phyloP scores from a whole-genome alignment of 306 rosid genomes.

The Begonia peltatifolia region DNA sequence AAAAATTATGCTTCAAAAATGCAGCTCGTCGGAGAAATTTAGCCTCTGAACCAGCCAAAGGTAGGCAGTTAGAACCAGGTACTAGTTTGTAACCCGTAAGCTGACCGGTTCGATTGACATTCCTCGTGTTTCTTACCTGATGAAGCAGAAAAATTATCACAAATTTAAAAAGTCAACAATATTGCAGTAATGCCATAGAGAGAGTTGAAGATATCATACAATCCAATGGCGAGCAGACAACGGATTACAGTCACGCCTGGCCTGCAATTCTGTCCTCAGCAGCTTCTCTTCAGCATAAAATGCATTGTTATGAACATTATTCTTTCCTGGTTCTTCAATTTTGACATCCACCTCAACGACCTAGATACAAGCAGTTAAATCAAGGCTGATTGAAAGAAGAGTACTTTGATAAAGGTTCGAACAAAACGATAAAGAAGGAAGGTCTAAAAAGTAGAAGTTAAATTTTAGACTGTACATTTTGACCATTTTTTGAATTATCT shows the following conservation, averaged over 20 bases:
- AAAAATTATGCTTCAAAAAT: slow-evolving; percentile 73
- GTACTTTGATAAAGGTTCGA: too few relatives aligned
- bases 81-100: slow-evolving; percentile 71
- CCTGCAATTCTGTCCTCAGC: slow-evolving; percentile 55
- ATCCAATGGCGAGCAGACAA: slow-evolving; percentile 81
- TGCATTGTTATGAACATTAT: slow-evolving; percentile 60
- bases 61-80: slow-evolving; percentile 71
- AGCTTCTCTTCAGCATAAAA: slow-evolving; percentile 70
- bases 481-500: too few relatives aligned
- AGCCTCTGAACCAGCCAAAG: slow-evolving; percentile 69
- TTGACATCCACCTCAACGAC: slow-evolving; percentile 76
- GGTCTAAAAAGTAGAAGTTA: too few relatives aligned
- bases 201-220: slow-evolving; percentile 26
- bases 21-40: slow-evolving; percentile 71
- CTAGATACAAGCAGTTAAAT: slow-evolving; percentile 17
- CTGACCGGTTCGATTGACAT: slow-evolving; percentile 63
- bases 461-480: too few relatives aligned
- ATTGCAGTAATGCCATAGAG: too few relatives aligned
- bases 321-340: slow-evolving; percentile 69
- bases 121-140: slow-evolving; percentile 66
- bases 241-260: slow-evolving; percentile 73
- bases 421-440: too few relatives aligned
- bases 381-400: too few relatives aligned
- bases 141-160: too few relatives aligned
- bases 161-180: too few relatives aligned